Evolutionary conservation across 2,329 filamentous ascomycete species (phyloP).

Genomic region (Epichloe typhina): DNA sequence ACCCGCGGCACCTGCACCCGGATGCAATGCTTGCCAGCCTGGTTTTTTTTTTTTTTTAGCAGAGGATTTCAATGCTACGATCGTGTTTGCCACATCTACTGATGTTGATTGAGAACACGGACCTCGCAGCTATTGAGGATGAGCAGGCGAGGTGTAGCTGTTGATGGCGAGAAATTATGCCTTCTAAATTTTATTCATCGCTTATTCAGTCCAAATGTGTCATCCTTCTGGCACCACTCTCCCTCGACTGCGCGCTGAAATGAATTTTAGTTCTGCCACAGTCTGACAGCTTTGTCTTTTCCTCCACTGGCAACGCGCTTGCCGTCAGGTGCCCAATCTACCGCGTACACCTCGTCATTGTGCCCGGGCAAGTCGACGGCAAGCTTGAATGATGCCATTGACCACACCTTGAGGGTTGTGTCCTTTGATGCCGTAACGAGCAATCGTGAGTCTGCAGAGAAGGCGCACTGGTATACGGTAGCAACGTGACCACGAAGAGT

Average conservation of each 20-base stretch:
- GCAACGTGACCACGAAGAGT: slow-evolving; percentile 81
- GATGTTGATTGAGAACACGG: too few relatives aligned
- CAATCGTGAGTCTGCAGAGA: slow-evolving; percentile 82
- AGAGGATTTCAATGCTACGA: too few relatives aligned
- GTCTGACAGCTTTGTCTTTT: slow-evolving; percentile 68
- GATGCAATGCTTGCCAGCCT: too few relatives aligned
- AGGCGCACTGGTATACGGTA: slow-evolving; percentile 83
- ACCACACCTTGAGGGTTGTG: slow-evolving; percentile 90
- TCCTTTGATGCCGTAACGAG: slow-evolving; percentile 83
- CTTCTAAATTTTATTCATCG: neutral
- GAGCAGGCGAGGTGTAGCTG: too few relatives aligned
- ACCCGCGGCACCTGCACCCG: too few relatives aligned
- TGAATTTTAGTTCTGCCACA: slow-evolving; percentile 46
- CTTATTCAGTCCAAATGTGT: neutral
- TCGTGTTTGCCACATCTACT: too few relatives aligned
- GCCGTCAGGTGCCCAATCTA: slow-evolving; percentile 91
- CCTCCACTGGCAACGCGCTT: slow-evolving; percentile 81
- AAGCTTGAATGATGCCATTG: slow-evolving; percentile 73
- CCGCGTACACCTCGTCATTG: slow-evolving; percentile 82
- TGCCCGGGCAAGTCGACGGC: slow-evolving; percentile 74
- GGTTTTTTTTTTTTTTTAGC: too few relatives aligned
- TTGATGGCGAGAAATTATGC: too few relatives aligned
- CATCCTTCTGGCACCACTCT: neutral
- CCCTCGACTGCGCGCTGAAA: neutral
- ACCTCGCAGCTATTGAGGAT: too few relatives aligned